A percentile compares a stretch with the other conserved stretches of the same genome.
These are phyloP conservation scores for Boletus rufocinnamomeus DNA, from an alignment of 768 basidiomycete genomes.

Conservation along the genomic window DNA sequence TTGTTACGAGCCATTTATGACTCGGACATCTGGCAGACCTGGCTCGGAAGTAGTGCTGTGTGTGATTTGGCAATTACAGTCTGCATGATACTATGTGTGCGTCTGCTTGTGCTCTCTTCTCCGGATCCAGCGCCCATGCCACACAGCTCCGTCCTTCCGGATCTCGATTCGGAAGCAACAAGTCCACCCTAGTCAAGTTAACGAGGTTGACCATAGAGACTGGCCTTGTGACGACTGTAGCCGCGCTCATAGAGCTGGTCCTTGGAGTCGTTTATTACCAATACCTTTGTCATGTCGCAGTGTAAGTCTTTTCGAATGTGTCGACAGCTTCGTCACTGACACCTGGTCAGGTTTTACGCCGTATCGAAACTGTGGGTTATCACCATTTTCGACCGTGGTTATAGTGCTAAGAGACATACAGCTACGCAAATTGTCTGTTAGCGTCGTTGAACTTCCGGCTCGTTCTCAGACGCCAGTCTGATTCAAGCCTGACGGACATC, in stretches of 20 bases:
- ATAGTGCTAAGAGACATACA: neutral
- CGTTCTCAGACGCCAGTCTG: neutral
- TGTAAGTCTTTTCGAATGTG: constrained; percentile 1
- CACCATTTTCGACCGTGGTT: neutral
- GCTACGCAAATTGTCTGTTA: constrained; percentile 18
- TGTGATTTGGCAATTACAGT: constrained; percentile 16
- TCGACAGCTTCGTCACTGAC: no score
- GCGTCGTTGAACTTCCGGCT: constrained; percentile 15
- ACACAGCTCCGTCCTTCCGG: no score
- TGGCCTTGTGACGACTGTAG: no score
- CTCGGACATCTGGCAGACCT: neutral
- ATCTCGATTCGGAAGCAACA: no score
- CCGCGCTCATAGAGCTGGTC: no score
- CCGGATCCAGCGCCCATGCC: no score
- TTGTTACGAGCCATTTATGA: no score
- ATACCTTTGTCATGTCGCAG: constrained; percentile 3
- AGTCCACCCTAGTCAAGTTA: no score
- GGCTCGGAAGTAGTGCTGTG: constrained; percentile 15
- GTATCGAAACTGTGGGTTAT: no score
- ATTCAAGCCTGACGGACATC: neutral
- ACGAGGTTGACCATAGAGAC: no score
- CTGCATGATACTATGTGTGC: constrained; percentile 14
- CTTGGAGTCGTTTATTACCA: no score
- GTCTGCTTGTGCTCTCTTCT: neutral
- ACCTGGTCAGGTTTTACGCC: no score